Evolutionary conservation across 2,329 filamentous ascomycete genomes (phyloP), one percentile per base, ranked within the genome.

Genomic region (Colletotrichum sp.): DNA sequence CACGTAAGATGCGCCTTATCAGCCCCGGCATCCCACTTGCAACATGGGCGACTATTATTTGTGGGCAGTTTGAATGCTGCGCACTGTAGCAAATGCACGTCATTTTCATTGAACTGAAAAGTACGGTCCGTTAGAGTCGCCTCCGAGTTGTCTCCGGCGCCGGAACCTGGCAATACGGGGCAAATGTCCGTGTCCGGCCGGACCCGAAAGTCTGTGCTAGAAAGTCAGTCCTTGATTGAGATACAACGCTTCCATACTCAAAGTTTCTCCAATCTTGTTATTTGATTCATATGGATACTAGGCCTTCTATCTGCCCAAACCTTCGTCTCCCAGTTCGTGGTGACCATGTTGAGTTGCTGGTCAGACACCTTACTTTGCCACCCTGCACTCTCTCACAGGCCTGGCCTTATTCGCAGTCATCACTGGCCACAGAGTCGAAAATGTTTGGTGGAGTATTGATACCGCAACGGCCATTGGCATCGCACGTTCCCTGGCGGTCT

Each of bases 61-160:
- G 43, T 52, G 2, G n/a, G n/a, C 43, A 13, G 5, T n/a, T n/a
- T 2, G n/a, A 22, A 13, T 22, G 16, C n/a, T 13, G 43, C 12
- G 4, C 43, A 52, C 10, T 22, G 10, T 8, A 9, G n/a, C 22
- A 6, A 22, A 52, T 22, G 12, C 43, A 12, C 6, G 13, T 52
- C n/a, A 0, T 1, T 7, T 52, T 22, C n/a, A 22, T 13, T 52
- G n/a, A 0, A 22, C 3, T 7, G n/a, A 18, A 8, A 22, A 22
- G 4, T 8, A 10, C n/a, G 43, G n/a, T 1, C 6, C 6, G 43
- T 12, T 7, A 22, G 7, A 13, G 43, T 22, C 43, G n/a, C 43
- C 1, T 22, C 0, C n/a, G 43, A 52, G 10, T 22, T 7, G 43
- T 13, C 43, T 4, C 43, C 43, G 43, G 43, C 10, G 3, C 43